These are phyloP conservation scores for Colletotrichum brevisporum DNA, from an alignment of 2,329 filamentous ascomycete species.

Conservation along the genomic window DNA sequence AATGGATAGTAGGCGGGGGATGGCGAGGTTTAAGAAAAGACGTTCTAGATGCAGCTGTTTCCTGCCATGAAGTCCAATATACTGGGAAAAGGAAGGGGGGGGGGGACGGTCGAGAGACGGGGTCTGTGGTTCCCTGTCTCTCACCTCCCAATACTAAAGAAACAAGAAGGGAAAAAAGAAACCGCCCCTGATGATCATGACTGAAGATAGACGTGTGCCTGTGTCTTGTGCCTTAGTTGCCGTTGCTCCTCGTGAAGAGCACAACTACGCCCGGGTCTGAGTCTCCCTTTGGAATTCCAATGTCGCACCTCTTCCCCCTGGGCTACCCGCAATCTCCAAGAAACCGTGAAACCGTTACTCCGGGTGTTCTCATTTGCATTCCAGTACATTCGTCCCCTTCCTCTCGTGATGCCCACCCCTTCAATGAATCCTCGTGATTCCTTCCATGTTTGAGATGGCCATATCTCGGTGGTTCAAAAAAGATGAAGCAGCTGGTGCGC, in stretches of 20 bases:
- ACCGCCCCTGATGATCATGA: constrained; percentile 1
- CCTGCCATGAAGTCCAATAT: not conserved
- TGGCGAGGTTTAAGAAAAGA: not conserved
- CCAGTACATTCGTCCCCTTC: not conserved
- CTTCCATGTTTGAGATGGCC: constrained; percentile 8
- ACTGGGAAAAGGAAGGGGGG: not conserved
- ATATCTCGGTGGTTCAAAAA: not conserved
- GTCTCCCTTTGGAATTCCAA: constrained; percentile 37
- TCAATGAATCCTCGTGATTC: not conserved
- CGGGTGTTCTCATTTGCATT: constrained; percentile 19
- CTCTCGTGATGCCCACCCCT: not conserved
- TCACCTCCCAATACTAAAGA: no score
- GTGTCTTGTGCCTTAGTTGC: not conserved
- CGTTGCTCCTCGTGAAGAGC: not conserved
- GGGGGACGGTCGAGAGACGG: not conserved
- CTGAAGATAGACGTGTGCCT: not conserved
- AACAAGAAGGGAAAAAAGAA: not conserved
- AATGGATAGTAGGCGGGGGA: not conserved
- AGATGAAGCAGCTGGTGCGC: not conserved
- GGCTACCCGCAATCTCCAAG: constrained; percentile 33
- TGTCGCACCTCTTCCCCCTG: constrained; percentile 10
- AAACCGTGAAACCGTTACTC: constrained; percentile 24
- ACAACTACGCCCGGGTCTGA: constrained; percentile 17
- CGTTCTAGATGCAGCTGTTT: not conserved
- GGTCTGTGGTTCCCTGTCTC: not conserved